Evolutionary conservation across 148 eudicot genomes (phyloP).

Genomic region (Amaranthus palmeri): DNA sequence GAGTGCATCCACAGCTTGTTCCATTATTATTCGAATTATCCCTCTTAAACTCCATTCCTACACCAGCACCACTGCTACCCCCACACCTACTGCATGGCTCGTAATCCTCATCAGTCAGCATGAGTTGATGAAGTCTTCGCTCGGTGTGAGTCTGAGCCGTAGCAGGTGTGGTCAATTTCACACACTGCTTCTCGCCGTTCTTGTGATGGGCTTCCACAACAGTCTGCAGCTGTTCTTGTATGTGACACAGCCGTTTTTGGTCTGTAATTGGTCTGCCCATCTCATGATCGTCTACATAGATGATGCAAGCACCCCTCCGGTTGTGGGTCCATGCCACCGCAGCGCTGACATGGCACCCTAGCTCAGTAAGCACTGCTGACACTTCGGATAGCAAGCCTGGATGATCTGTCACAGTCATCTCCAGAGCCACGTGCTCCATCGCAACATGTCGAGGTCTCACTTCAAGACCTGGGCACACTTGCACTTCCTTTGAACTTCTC

Average conservation of each 20-base stretch:
- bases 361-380: slow-evolving; percentile 58
- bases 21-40: not conserved
- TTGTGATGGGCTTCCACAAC: slow-evolving; percentile 67
- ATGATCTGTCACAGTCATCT: slow-evolving; percentile 67
- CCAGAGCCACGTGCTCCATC: slow-evolving; percentile 51
- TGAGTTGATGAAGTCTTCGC: slow-evolving; percentile 84
- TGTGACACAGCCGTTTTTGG: slow-evolving; percentile 32
- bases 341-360: slow-evolving; percentile 59
- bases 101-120: slow-evolving; percentile 59
- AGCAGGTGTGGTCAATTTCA: slow-evolving; percentile 37
- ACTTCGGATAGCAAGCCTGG: slow-evolving; percentile 85
- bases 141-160: slow-evolving; percentile 52
- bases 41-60: not conserved
- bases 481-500: slow-evolving; percentile 30
- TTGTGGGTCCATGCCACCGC: slow-evolving; percentile 88
- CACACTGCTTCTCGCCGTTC: slow-evolving; percentile 45
- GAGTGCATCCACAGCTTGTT: slow-evolving; percentile 27
- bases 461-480: slow-evolving; percentile 14
- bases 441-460: slow-evolving; percentile 33
- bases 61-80: slow-evolving; percentile 12
- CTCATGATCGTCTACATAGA: slow-evolving; percentile 49
- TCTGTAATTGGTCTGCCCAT: slow-evolving; percentile 38
- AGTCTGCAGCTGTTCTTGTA: slow-evolving; percentile 54
- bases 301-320: slow-evolving; percentile 60
- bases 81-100: slow-evolving; percentile 31